Conservation (phyloP, 495 filamentous ascomycete genomes). For the Trichoderma virens region DNA sequence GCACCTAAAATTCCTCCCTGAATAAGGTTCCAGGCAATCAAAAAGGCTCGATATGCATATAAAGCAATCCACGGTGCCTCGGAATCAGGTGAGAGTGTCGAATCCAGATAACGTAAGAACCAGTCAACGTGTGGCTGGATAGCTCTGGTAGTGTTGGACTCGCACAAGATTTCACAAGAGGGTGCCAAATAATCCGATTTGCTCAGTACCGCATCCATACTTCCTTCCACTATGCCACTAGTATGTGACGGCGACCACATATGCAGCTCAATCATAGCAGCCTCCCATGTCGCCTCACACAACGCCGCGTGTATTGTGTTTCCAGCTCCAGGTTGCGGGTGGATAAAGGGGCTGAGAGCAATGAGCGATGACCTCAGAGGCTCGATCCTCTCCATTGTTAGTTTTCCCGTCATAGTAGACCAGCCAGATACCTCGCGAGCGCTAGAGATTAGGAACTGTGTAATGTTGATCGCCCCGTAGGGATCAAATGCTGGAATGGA, state of each 20-base stretch:
- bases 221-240: conserved; percentile 25
- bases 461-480: conserved; percentile 32
- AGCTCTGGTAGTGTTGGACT: conserved; percentile 15
- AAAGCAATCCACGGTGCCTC: conserved; percentile 31
- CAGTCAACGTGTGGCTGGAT: conserved; percentile 30
- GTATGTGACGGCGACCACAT: conserved; percentile 33
- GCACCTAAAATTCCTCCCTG: conserved; percentile 20
- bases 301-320: background rate
- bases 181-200: conserved; percentile 24
- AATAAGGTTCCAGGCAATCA: conserved; percentile 33
- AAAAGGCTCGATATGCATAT: conserved; percentile 33
- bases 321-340: conserved; percentile 12
- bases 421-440: conserved; percentile 33
- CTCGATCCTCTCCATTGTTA: conserved; percentile 29
- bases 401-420: conserved; percentile 32
- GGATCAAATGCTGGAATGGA: conserved; percentile 26
- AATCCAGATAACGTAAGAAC: conserved; percentile 31
- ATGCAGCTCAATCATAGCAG: conserved; percentile 31
- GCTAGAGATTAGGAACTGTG: conserved; percentile 32
- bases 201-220: conserved; percentile 24
- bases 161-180: conserved; percentile 22
- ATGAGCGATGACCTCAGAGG: conserved; percentile 26
- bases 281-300: conserved; percentile 30
- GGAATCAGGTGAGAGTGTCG: conserved; percentile 8
- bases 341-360: conserved; percentile 24